Conservation (phyloP, 2,329 filamentous ascomycete species). For the Stagonosporopsis vannaccii region DNA sequence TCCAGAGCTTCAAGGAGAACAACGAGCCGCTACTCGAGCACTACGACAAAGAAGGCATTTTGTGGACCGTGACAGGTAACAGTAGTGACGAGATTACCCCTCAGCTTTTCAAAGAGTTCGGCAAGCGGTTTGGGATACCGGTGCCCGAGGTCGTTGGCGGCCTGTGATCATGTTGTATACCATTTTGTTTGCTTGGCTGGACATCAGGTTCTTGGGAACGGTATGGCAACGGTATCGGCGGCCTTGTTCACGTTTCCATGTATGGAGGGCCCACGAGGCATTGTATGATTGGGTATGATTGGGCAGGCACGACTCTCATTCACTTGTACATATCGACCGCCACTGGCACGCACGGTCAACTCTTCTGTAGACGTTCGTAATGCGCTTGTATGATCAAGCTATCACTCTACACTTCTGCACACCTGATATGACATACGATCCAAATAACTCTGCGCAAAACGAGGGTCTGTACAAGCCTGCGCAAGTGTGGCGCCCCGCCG, state of each 20-base stretch:
- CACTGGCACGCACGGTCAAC: not conserved
- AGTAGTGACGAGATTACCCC: slow-evolving; percentile 95
- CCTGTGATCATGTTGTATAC: slow-evolving; percentile 15
- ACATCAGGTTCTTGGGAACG: not conserved
- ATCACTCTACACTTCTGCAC: not conserved
- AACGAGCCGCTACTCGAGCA: slow-evolving; percentile 86
- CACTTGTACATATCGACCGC: slow-evolving; percentile 16
- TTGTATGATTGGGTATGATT: slow-evolving; percentile 5
- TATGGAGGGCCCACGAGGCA: not conserved
- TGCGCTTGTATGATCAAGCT: not conserved
- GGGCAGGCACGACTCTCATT: slow-evolving; percentile 12
- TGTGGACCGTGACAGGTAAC: slow-evolving; percentile 87
- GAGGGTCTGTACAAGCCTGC: not conserved
- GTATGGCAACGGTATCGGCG: slow-evolving; percentile 4
- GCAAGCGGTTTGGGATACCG: slow-evolving; percentile 69
- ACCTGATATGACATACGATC: not conserved
- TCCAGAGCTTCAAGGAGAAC: slow-evolving; percentile 85
- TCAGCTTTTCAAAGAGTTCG: slow-evolving; percentile 84
- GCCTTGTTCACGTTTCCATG: slow-evolving; percentile 2
- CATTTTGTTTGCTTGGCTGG: slow-evolving; percentile 4
- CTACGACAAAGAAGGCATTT: slow-evolving; percentile 81
- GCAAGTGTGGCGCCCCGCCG: slow-evolving; percentile 7
- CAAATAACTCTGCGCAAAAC: not conserved
- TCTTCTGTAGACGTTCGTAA: slow-evolving; percentile 3
- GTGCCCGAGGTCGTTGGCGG: slow-evolving; percentile 13